These are phyloP conservation scores for Amesomyces nigricolor DNA, from an alignment of 2,329 filamentous ascomycete genomes.

Conservation along the genomic window DNA sequence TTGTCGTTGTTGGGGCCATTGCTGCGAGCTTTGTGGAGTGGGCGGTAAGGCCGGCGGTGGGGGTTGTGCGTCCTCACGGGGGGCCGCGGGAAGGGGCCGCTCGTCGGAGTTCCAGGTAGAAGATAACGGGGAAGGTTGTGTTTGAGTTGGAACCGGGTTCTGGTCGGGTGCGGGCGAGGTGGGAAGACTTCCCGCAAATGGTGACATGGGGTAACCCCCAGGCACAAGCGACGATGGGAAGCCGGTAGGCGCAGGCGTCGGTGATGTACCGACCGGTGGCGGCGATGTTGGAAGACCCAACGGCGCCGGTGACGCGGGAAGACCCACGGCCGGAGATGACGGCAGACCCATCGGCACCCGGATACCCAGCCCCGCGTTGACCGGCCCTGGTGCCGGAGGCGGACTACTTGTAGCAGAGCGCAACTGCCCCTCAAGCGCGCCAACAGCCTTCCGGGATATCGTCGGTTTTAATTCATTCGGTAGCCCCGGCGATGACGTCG, in stretches of 20 bases:
- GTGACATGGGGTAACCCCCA: conserved; percentile 13
- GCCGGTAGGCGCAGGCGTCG: conserved; percentile 14
- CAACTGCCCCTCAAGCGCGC: conserved; percentile 16
- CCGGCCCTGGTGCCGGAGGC: conserved; percentile 10
- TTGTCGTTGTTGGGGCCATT: background rate
- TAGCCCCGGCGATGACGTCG: conserved; percentile 40
- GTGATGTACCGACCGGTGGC: conserved; percentile 9
- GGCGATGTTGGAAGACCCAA: conserved; percentile 11
- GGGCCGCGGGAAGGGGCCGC: conserved; percentile 4
- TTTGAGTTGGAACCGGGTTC: background rate
- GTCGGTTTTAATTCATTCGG: conserved; percentile 18
- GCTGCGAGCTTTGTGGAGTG: background rate
- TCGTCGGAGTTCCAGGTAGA: conserved; percentile 17
- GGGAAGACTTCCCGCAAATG: background rate
- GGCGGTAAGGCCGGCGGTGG: background rate
- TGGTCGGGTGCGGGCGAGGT: background rate
- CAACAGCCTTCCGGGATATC: conserved; percentile 12
- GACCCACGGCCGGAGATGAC: conserved; percentile 22
- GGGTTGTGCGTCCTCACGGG: background rate
- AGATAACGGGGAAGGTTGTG: conserved; percentile 18
- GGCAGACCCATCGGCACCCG: conserved; percentile 22
- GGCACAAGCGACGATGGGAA: conserved; percentile 23
- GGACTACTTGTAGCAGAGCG: conserved; percentile 22
- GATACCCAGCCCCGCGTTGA: conserved; percentile 10
- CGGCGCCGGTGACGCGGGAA: conserved; percentile 20